Conservation (phyloP, 176 grass and related monocot species). For the Eleusine coracana region DNA sequence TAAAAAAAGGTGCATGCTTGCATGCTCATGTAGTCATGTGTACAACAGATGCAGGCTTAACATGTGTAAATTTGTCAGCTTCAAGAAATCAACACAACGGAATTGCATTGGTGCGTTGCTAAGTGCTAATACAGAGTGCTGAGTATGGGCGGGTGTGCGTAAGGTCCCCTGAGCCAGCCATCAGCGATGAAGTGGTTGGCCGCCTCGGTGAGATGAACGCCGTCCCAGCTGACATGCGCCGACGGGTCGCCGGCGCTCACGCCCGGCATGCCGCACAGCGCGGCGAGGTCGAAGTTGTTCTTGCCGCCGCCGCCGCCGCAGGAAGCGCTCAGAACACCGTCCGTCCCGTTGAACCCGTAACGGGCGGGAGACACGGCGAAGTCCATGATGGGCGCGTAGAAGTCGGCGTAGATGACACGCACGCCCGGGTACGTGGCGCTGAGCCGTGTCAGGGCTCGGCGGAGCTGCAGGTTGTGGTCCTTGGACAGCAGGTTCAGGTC, state of each 20-base stretch:
- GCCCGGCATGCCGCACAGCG: slow-evolving; percentile 38
- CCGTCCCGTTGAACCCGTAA: slow-evolving; percentile 41
- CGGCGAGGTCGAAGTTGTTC: slow-evolving; percentile 45
- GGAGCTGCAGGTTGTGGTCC: slow-evolving; percentile 51
- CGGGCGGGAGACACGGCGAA: slow-evolving; percentile 37
- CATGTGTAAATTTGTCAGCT: no score
- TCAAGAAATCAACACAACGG: no score
- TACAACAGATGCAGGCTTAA: no score
- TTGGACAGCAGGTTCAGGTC: slow-evolving; percentile 44
- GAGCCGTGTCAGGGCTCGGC: slow-evolving; percentile 11
- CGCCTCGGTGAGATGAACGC: slow-evolving; percentile 57
- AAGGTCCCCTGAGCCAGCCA: slow-evolving; percentile 51
- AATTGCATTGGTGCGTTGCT: no score
- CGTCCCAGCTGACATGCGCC: slow-evolving; percentile 56
- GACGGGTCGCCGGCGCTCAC: slow-evolving; percentile 39
- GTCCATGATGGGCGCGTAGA: slow-evolving; percentile 44
- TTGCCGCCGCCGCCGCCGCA: slow-evolving; percentile 45
- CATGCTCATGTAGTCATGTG: no score
- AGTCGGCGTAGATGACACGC: slow-evolving; percentile 52
- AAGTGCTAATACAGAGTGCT: no score
- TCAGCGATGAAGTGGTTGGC: slow-evolving; percentile 51
- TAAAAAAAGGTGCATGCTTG: no score
- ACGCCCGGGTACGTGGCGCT: slow-evolving; percentile 20
- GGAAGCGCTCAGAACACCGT: slow-evolving; percentile 38
- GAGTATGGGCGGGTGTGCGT: slow-evolving; percentile 40